Conservation (phyloP, 345 rosid species). For the Citrus unshiu region DNA sequence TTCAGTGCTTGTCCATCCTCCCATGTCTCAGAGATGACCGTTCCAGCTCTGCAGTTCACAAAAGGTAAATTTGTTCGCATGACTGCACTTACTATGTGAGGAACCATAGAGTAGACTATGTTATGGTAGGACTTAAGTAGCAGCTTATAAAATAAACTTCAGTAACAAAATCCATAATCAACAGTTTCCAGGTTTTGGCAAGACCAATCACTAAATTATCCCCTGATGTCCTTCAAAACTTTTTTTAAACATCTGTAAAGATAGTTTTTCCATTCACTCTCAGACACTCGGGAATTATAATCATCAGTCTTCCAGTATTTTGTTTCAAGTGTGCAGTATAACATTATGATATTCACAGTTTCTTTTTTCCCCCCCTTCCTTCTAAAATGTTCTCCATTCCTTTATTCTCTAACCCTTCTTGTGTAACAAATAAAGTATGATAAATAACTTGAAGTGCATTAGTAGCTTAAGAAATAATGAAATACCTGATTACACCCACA, state of each 20-base stretch:
- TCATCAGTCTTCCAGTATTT: background rate
- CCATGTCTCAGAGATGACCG: slow-evolving; percentile 97
- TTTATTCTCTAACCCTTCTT: background rate
- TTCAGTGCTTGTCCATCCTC: slow-evolving; percentile 97
- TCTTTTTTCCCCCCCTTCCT: background rate
- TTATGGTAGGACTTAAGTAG: background rate
- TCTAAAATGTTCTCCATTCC: background rate
- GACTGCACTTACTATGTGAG: background rate
- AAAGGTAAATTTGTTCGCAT: background rate
- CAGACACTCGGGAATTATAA: background rate
- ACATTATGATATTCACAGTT: background rate
- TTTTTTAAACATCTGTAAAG: background rate
- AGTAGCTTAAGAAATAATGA: slow-evolving; percentile 8
- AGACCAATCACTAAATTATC: background rate
- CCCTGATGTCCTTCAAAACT: background rate
- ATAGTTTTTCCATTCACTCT: background rate
- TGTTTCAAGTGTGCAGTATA: background rate
- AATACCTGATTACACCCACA: slow-evolving; percentile 93
- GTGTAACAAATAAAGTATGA: background rate
- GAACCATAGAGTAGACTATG: background rate
- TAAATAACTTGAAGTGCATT: background rate
- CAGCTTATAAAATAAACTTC: background rate
- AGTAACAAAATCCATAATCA: background rate
- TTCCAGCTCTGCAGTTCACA: slow-evolving; percentile 79
- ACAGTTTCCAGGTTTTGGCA: background rate